phyloP scores from a whole-genome alignment of 1,284 basidiomycete genomes.

The Rhodotorula sp. region DNA sequence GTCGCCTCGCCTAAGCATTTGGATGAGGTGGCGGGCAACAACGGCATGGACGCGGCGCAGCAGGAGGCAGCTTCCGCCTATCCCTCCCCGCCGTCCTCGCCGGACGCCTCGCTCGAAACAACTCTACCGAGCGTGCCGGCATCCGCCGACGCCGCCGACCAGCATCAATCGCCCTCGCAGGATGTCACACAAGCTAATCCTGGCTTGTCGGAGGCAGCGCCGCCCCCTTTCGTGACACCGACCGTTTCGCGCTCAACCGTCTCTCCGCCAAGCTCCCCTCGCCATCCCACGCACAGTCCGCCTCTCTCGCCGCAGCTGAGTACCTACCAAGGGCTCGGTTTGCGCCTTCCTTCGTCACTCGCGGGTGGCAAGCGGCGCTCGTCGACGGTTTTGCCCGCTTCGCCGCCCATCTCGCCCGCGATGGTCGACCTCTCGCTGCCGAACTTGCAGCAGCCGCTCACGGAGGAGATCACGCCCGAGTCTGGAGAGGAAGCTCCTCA shows the following conservation, averaged over 20 bases:
- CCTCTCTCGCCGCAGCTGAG: neutral
- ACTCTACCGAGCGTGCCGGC: no score
- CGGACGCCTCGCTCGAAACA: neutral
- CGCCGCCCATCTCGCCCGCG: neutral
- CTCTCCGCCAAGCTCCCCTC: neutral
- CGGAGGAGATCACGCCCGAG: neutral
- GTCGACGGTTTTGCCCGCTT: neutral
- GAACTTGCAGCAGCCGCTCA: neutral
- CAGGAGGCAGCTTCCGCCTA: neutral
- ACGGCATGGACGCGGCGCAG: neutral
- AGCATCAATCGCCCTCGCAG: no score
- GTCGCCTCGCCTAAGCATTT: no score
- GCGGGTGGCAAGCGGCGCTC: neutral
- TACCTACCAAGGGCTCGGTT: conserved; percentile 23
- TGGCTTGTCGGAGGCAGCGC: no score
- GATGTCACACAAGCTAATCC: no score
- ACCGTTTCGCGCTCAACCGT: neutral
- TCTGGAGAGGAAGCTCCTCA: neutral
- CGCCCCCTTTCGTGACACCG: no score
- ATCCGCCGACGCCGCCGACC: no score
- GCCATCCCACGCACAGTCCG: neutral
- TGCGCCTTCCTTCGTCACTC: conserved; percentile 29
- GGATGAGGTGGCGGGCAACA: no score
- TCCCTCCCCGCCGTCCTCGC: conserved; percentile 1
- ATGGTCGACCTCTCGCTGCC: neutral